Evolutionary conservation across 2,329 filamentous ascomycete species (phyloP), one percentile per base, ranked within the genome.

Genomic region (Ceratocystis papillata): DNA sequence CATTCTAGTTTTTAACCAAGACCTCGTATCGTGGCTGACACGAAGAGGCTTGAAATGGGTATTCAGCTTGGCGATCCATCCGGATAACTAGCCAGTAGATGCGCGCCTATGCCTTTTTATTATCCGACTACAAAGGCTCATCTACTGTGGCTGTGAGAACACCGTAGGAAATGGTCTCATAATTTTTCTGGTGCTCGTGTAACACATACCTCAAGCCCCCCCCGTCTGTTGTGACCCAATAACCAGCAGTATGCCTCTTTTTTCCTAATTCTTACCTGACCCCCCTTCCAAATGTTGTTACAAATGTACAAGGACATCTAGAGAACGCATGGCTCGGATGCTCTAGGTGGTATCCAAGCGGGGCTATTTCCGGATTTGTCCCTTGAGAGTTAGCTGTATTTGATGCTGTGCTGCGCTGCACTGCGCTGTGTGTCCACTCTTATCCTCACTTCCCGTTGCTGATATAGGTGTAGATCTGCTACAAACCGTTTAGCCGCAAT

Each of bases 201-300:
- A 33, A 33, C 53, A 20, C 12, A 59, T n/a, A 20, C 7, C 17
- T 12, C 48, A 30, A 59, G 53, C n/a, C 46, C n/a, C 17, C 53
- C 28, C 28, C 28, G 28, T 59, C n/a, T 59, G 53, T 15, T 59
- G 53, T 59, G 53, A 25, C 28, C 28, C 53, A 59, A 59, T 33
- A 59, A 59, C 28, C 53, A 33, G 53, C 53, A 59, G 53, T n/a
- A 17, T 59, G 53, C 53, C 53, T 59, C 53, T 59, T 59, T 59
- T 59, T 59, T 30, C 53, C 53, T 53, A n/a, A 37, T 59, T 59
- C 28, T 59, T 37, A 30, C 28, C 28, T 33, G 28, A 7, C 28
- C 12, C 4, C 17, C 50, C 20, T 5, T 28, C 5, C 10, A 8
- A 5, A 12, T 41, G 1, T 41, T 41, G 37, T 12, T 41, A 41